Conservation (phyloP, 208 protist genomes). For the Borovskyia barvae region DNA sequence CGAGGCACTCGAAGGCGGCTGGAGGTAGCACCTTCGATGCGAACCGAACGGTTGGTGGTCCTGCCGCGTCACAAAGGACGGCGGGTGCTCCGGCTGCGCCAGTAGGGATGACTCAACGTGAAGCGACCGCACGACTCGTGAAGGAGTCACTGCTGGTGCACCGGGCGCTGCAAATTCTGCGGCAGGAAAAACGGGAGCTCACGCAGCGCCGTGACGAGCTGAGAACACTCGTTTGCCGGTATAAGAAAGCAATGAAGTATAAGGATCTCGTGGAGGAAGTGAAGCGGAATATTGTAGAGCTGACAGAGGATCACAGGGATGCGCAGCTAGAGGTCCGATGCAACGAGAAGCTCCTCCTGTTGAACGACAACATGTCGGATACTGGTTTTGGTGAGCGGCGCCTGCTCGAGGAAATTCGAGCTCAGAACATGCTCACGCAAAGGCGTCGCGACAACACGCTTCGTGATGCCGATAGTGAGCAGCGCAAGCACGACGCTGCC, state of each 20-base stretch:
- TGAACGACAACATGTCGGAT: constrained; percentile 31
- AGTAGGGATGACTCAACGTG: constrained; percentile 10
- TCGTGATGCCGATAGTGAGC: constrained; percentile 47
- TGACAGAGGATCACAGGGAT: constrained; percentile 56
- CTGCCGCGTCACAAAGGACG: not conserved
- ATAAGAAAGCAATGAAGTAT: constrained; percentile 48
- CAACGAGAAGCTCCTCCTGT: constrained; percentile 74
- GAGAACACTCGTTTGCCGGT: constrained; percentile 29
- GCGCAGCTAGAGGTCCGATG: constrained; percentile 61
- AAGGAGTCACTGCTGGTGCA: constrained; percentile 43
- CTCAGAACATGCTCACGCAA: constrained; percentile 57
- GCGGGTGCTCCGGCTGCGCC: not conserved
- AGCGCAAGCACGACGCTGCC: constrained; percentile 44
- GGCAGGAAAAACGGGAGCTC: constrained; percentile 45
- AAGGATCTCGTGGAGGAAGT: constrained; percentile 38
- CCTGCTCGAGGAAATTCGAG: constrained; percentile 62
- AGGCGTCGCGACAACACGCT: constrained; percentile 51
- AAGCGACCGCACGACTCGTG: constrained; percentile 30
- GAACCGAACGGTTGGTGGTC: constrained; percentile 4
- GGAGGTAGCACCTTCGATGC: not conserved
- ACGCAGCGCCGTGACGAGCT: constrained; percentile 37
- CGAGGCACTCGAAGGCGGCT: constrained; percentile 9
- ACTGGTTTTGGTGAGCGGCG: constrained; percentile 34
- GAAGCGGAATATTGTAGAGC: constrained; percentile 49
- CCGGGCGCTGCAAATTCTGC: constrained; percentile 39